Percentiles rank a stretch among this genome's conserved stretches.
phyloP scores from a whole-genome alignment of 768 basidiomycete genomes.

The Naganishia kalamii region DNA sequence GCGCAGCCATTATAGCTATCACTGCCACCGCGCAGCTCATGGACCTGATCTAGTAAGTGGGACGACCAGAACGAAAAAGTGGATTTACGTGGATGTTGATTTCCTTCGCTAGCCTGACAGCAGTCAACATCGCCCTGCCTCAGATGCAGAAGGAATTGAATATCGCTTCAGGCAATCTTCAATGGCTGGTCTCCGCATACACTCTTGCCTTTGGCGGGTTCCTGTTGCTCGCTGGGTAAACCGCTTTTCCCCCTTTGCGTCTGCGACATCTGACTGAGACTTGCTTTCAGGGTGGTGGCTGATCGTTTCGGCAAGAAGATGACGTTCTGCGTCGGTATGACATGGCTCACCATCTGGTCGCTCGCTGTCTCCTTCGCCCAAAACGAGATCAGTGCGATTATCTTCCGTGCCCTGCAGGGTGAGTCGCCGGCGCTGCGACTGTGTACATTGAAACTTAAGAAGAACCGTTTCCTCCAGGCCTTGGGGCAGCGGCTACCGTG shows the following conservation, averaged over 20 bases:
- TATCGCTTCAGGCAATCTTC: constrained; percentile 17
- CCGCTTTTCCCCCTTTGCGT: too few relatives aligned
- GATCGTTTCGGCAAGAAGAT: constrained; percentile 28
- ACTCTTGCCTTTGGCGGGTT: constrained; percentile 25
- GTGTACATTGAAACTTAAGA: neutral
- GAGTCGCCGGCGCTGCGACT: too few relatives aligned
- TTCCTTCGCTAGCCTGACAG: constrained; percentile 2
- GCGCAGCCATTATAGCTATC: neutral
- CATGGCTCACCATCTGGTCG: neutral
- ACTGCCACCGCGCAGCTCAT: constrained; percentile 13
- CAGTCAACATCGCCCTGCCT: constrained; percentile 27
- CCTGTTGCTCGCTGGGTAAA: constrained; percentile 21
- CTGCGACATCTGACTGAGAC: too few relatives aligned
- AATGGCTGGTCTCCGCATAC: constrained; percentile 25
- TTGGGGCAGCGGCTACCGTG: constrained; percentile 24
- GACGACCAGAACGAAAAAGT: too few relatives aligned
- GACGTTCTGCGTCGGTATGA: constrained; percentile 16
- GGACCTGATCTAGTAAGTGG: constrained; percentile 10
- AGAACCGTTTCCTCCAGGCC: constrained; percentile 2
- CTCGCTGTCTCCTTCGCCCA: constrained; percentile 14
- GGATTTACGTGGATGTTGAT: too few relatives aligned
- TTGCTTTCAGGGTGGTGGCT: constrained; percentile 19
- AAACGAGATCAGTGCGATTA: constrained; percentile 11
- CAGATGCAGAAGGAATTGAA: constrained; percentile 22
- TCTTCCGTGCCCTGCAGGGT: constrained; percentile 4